phyloP scores from a whole-genome alignment of 768 basidiomycete genomes.

The Gelatoporia subvermispora region DNA sequence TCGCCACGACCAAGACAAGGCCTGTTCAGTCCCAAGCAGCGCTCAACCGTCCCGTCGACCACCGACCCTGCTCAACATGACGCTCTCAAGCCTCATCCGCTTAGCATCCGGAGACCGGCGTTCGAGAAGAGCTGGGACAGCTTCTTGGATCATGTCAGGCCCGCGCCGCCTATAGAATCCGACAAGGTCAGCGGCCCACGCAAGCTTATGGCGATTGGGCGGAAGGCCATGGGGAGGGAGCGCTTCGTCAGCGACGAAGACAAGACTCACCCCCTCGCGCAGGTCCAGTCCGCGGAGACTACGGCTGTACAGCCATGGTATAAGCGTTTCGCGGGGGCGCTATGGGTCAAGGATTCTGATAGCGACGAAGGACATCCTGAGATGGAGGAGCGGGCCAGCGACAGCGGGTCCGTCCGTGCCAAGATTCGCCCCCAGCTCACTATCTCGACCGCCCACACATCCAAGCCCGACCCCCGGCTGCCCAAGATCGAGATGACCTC shows the following conservation, averaged over 20 bases:
- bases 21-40: conserved; percentile 31
- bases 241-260: conserved; percentile 22
- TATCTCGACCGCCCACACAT: conserved; percentile 39
- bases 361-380: conserved; percentile 21
- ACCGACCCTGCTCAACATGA: neutral
- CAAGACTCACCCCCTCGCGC: conserved; percentile 7
- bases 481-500: conserved; percentile 10
- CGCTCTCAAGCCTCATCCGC: conserved; percentile 7
- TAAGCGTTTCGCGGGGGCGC: conserved; percentile 14
- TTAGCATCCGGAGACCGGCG: conserved; percentile 20
- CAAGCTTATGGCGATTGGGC: conserved; percentile 42
- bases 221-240: conserved; percentile 33
- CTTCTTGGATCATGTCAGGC: conserved; percentile 32
- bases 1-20: conserved; percentile 13
- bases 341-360: conserved; percentile 4
- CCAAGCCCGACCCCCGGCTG: conserved; percentile 29
- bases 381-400: conserved; percentile 6
- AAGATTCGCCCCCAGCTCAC: conserved; percentile 33
- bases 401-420: conserved; percentile 12
- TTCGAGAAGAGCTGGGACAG: conserved; percentile 42
- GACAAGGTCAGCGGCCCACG: conserved; percentile 25
- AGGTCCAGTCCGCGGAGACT: neutral
- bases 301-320: neutral
- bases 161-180: conserved; percentile 11
- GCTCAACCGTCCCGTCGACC: conserved; percentile 16